Conservation (phyloP, 2,329 filamentous ascomycete genomes). For the Paecilomyces niveus region DNA sequence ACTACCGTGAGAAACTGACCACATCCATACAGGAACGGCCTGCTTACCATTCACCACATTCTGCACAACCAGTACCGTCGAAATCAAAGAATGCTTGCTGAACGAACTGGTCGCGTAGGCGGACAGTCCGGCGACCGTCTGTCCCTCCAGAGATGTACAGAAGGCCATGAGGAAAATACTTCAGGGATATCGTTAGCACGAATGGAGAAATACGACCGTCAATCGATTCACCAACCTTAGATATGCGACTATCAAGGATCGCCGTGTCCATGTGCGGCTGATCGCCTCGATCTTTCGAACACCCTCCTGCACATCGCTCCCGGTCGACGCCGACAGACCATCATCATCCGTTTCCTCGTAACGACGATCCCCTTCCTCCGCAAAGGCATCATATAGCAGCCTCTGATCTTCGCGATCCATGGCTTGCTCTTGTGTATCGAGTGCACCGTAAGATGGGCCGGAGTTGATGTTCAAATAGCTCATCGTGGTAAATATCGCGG, state of each 20-base stretch:
- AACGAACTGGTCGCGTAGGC: constrained; percentile 62
- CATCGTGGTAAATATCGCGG: constrained; percentile 17
- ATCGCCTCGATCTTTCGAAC: constrained; percentile 48
- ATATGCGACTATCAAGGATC: constrained; percentile 42
- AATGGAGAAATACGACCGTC: constrained; percentile 6
- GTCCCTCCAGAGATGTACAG: constrained; percentile 59
- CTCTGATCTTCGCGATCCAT: constrained; percentile 24
- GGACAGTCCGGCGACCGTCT: constrained; percentile 54
- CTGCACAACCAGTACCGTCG: constrained; percentile 58
- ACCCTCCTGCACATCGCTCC: constrained; percentile 35
- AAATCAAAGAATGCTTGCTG: constrained; percentile 56
- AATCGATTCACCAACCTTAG: constrained; percentile 33
- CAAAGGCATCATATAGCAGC: constrained; percentile 21
- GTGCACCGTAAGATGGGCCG: constrained; percentile 28
- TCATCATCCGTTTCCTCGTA: constrained; percentile 16
- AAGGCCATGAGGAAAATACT: constrained; percentile 58
- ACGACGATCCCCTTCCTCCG: constrained; percentile 16
- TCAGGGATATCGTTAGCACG: constrained; percentile 17
- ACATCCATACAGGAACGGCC: constrained; percentile 3
- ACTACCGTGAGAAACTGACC: constrained; percentile 26
- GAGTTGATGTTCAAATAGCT: constrained; percentile 22
- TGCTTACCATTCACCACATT: constrained; percentile 54
- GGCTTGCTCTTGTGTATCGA: constrained; percentile 17
- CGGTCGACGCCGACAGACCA: constrained; percentile 4
- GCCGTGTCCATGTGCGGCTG: constrained; percentile 45